Evolutionary conservation across 2,329 filamentous ascomycete species (phyloP).

Genomic region (Alternaria longipes): DNA sequence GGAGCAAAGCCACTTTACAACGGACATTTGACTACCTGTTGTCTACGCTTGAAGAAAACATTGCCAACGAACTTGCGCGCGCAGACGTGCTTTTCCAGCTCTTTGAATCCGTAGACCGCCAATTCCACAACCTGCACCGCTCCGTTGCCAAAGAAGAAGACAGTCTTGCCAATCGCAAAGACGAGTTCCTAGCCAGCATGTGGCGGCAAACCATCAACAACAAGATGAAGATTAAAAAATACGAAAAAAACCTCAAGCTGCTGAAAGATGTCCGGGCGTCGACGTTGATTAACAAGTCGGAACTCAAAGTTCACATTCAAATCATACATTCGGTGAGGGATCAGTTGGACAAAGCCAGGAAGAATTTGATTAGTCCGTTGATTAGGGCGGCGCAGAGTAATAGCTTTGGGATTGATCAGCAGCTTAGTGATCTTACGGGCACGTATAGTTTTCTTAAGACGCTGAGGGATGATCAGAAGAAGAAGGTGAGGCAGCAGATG

Average conservation of each 20-base stretch:
- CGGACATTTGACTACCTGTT: conserved; percentile 90
- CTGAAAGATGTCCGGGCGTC: conserved; percentile 80
- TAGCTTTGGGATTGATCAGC: conserved; percentile 80
- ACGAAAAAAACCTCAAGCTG: conserved; percentile 86
- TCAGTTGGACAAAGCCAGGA: conserved; percentile 82
- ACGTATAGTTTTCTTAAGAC: conserved; percentile 80
- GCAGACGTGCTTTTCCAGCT: conserved; percentile 82
- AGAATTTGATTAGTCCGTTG: conserved; percentile 84
- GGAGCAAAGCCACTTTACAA: conserved; percentile 80
- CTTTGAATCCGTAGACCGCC: conserved; percentile 90
- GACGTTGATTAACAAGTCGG: conserved; percentile 86
- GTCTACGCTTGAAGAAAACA: conserved; percentile 85
- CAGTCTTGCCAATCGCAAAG: conserved; percentile 80
- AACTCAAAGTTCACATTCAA: conserved; percentile 86
- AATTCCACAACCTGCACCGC: conserved; percentile 88
- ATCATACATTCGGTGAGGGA: conserved; percentile 84
- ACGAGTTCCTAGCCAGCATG: conserved; percentile 81
- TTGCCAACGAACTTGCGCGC: conserved; percentile 83
- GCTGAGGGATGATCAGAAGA: conserved; percentile 81
- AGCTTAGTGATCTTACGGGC: conserved; percentile 82
- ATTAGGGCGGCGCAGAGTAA: conserved; percentile 74
- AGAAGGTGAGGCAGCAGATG: conserved; percentile 81
- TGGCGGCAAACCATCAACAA: conserved; percentile 89
- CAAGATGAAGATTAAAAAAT: conserved; percentile 80
- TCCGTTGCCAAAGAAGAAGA: conserved; percentile 85